These are phyloP conservation scores for Cadophora gregata DNA, from an alignment of 2,329 filamentous ascomycete genomes.

Conservation along the genomic window DNA sequence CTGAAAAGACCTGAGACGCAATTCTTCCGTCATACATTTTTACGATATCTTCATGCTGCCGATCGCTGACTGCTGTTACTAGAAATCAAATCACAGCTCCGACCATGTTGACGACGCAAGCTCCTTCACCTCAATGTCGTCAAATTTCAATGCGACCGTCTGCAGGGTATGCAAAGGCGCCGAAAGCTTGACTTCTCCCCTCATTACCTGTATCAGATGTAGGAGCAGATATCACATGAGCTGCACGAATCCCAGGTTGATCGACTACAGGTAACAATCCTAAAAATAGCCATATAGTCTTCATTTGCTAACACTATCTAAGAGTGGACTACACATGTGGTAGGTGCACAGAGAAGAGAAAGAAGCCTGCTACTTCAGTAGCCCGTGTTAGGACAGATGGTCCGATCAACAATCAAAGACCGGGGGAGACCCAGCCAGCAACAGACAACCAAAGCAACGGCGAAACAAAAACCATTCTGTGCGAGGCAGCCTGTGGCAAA, in stretches of 20 bases:
- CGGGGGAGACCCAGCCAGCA: neutral
- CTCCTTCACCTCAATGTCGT: conserved; percentile 37
- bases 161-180: conserved; percentile 35
- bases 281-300: neutral
- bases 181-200: conserved; percentile 23
- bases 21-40: conserved; percentile 14
- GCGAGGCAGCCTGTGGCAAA: neutral
- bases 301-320: neutral
- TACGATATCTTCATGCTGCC: neutral
- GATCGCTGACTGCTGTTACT: conserved; percentile 26
- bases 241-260: conserved; percentile 30
- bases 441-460: too few relatives aligned
- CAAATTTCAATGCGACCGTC: conserved; percentile 23
- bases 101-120: conserved; percentile 35
- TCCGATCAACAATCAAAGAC: neutral
- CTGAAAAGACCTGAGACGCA: conserved; percentile 79
- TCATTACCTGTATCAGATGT: conserved; percentile 35
- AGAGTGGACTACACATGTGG: conserved; percentile 13
- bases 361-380: neutral
- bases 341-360: neutral
- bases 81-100: conserved; percentile 25
- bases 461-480: neutral
- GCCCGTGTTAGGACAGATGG: neutral
- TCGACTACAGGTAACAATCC: neutral
- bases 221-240: conserved; percentile 31